Evolutionary conservation across 257 asterid genomes (phyloP).

Genomic region (Craterostigma plantagineum): DNA sequence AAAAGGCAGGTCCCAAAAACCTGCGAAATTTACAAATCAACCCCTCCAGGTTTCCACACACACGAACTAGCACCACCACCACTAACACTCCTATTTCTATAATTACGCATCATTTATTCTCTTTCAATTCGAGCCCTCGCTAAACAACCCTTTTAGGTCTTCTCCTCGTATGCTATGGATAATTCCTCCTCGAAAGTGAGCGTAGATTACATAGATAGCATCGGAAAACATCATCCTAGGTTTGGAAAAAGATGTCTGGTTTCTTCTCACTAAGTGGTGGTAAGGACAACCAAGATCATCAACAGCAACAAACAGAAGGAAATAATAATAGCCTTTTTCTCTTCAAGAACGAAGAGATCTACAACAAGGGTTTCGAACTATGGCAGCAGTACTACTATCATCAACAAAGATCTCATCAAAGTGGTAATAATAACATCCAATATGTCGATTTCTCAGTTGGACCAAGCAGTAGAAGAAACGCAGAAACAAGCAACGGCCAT

Average conservation of each 20-base stretch:
- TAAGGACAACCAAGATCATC: constrained; percentile 2
- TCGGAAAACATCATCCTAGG: too few relatives aligned
- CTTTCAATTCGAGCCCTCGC: too few relatives aligned
- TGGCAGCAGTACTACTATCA: constrained; percentile 63
- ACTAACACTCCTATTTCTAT: too few relatives aligned
- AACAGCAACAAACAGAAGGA: constrained; percentile 12
- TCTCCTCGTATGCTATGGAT: constrained; percentile 26
- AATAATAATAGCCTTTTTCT: constrained; percentile 20
- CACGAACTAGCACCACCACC: too few relatives aligned
- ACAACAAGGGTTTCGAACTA: constrained; percentile 64
- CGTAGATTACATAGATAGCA: constrained; percentile 1
- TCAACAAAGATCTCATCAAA: constrained; percentile 16
- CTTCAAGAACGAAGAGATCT: constrained; percentile 52
- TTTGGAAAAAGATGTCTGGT: constrained; percentile 27
- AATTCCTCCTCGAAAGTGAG: constrained; percentile 12
- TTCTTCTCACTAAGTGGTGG: constrained; percentile 50
- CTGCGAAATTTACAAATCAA: too few relatives aligned
- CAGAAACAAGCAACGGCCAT: not conserved
- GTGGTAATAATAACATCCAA: constrained; percentile 5
- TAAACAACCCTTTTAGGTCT: too few relatives aligned
- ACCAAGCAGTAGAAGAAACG: not conserved
- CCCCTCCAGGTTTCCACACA: too few relatives aligned
- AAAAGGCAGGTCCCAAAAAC: too few relatives aligned
- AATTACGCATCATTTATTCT: too few relatives aligned
- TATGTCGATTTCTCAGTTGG: constrained; percentile 25